Evolutionary conservation across 306 rosid genomes (phyloP), one percentile per base, ranked within the genome.

Genomic region (Lathyrus tuberosus): DNA sequence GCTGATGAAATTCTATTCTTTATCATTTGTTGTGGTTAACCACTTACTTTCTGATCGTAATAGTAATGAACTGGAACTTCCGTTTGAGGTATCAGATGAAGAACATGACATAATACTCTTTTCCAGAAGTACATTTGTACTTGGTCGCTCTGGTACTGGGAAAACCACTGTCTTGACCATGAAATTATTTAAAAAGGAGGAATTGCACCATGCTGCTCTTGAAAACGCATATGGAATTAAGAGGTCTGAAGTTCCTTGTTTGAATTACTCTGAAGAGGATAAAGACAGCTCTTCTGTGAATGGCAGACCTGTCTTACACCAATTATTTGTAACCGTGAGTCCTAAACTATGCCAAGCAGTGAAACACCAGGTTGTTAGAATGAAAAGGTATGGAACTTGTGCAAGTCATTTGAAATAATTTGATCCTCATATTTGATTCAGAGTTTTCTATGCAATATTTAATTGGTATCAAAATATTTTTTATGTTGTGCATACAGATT

Each of bases 61-160:
- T 30, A 80, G 69, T 62, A 46, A 71, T 51, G 97, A 91, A 53
- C 47, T 85, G 66, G 88, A 91, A 70, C 84, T 88, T 30, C 97
- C 97, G 0, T 88, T 88, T 75, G 93, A 88, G 77, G 93, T 85
- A 35, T 86, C 88, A 0, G 96, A 88, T 8, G 77, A 88, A 81
- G 89, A 91, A 70, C 75, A 17, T 24, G 89, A 88, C 35, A 85
- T 86, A 54, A 85, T 91, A 8, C 84, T 86, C 74, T 85, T 73
- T 56, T 56, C 62, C 9, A 75, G 41, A 80, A 91, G 97, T 61
- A 70, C 83, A 9, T 91, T 91, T 74, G 76, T 91, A 10, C 73
- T 86, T 20, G 97, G 97, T 31, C 86, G 93, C 10, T 91, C 96
- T n/a, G 97, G 97, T 35, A 91, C 97, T 0, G 97, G 97, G 26